Conservation (phyloP, 2,329 filamentous ascomycete species). For the Hypoxylon sp. region DNA sequence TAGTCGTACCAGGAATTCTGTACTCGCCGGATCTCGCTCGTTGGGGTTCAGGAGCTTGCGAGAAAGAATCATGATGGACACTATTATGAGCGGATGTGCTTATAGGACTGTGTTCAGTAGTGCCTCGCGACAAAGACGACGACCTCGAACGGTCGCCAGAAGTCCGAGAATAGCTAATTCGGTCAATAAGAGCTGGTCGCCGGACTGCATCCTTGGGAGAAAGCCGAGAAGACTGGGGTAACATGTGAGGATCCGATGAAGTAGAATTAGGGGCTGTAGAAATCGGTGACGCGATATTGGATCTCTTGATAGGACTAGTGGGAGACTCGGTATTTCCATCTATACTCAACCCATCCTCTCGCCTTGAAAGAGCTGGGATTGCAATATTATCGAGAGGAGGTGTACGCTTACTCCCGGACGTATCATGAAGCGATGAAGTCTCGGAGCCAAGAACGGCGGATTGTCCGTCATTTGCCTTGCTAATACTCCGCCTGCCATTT, state of each 20-base stretch:
- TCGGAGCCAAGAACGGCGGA: constrained; percentile 56
- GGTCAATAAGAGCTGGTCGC: constrained; percentile 68
- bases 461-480: constrained; percentile 59
- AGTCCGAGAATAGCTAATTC: constrained; percentile 65
- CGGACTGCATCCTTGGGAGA: constrained; percentile 57
- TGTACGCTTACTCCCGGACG: constrained; percentile 47
- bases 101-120: constrained; percentile 69
- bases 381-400: constrained; percentile 52
- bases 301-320: constrained; percentile 60
- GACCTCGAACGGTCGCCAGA: constrained; percentile 66
- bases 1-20: constrained; percentile 70
- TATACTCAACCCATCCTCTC: constrained; percentile 62
- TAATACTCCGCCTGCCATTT: constrained; percentile 60
- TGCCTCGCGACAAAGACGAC: constrained; percentile 71
- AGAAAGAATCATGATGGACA: constrained; percentile 70
- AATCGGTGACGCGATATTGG: constrained; percentile 37
- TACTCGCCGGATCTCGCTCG: constrained; percentile 63
- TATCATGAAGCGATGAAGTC: constrained; percentile 59
- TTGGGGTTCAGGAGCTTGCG: constrained; percentile 62
- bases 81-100: constrained; percentile 72
- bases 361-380: constrained; percentile 52
- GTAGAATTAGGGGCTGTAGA: constrained; percentile 53
- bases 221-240: constrained; percentile 50
- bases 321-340: constrained; percentile 63
- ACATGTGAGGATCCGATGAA: constrained; percentile 53